These are phyloP conservation scores for Micromonas pusilla DNA, from an alignment of 139 green algal genomes.

Conservation along the genomic window DNA sequence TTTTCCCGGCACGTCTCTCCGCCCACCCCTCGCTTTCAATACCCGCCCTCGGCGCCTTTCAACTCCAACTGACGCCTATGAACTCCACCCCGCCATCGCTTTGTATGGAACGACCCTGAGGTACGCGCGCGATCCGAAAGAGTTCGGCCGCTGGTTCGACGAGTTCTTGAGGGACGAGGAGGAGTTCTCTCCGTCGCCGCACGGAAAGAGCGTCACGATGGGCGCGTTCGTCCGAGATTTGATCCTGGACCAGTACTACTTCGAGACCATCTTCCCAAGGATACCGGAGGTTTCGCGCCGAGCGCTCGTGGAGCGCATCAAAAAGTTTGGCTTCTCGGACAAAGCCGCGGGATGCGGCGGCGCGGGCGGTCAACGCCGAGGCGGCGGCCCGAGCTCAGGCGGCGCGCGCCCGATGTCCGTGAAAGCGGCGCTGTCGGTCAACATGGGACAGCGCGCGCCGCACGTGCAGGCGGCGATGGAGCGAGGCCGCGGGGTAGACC, in stretches of 20 bases:
- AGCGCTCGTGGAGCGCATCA: not conserved
- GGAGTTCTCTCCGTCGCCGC: not conserved
- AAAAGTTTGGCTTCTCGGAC: not conserved
- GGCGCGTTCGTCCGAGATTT: constrained; percentile 76
- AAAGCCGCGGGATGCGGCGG: constrained; percentile 1
- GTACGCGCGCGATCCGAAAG: not conserved
- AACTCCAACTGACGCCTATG: too few relatives aligned
- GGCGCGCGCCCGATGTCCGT: not conserved
- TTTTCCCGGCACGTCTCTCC: too few relatives aligned
- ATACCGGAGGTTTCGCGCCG: constrained; percentile 40
- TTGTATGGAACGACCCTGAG: too few relatives aligned
- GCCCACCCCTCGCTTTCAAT: too few relatives aligned
- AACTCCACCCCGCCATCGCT: too few relatives aligned
- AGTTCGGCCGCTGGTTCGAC: not conserved
- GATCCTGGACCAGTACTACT: constrained; percentile 86
- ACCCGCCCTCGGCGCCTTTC: too few relatives aligned
- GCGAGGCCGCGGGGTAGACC: not conserved
- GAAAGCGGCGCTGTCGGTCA: not conserved
- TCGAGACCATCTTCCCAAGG: constrained; percentile 88
- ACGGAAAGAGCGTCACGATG: constrained; percentile 61
- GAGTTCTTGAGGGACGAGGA: constrained; percentile 8
- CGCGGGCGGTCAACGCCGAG: not conserved
- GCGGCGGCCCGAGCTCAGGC: not conserved
- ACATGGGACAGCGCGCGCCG: constrained; percentile 4
- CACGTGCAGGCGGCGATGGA: not conserved